Percentiles rank a stretch among this genome's conserved stretches.
Evolutionary conservation across 2,329 filamentous ascomycete genomes (phyloP).

Genomic region (Ustilaginoidea virens): DNA sequence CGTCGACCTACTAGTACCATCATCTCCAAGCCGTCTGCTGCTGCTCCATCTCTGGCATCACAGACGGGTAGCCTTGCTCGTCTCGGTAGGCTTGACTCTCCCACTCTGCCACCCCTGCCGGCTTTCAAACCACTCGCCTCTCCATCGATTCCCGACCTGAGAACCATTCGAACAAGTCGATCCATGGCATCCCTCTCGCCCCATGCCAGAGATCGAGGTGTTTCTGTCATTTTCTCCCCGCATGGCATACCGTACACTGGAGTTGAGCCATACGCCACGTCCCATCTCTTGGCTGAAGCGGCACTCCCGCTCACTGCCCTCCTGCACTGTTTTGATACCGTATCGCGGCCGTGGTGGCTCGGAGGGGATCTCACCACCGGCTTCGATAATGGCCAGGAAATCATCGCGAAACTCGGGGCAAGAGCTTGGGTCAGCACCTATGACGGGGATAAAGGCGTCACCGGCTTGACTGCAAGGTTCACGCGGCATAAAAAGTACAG

Average conservation of each 20-base stretch:
- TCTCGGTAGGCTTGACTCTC: constrained; percentile 1
- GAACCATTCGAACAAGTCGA: constrained; percentile 19
- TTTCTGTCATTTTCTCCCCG: constrained; percentile 50
- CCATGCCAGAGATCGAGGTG: constrained; percentile 23
- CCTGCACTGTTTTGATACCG: constrained; percentile 46
- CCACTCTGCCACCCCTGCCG: constrained; percentile 2
- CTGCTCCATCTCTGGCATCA: constrained; percentile 5
- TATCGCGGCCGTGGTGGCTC: constrained; percentile 44
- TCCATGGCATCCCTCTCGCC: constrained; percentile 20
- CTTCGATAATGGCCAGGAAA: constrained; percentile 38
- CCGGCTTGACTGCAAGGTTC: constrained; percentile 33
- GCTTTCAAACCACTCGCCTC: constrained; percentile 19
- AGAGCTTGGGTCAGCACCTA: constrained; percentile 24
- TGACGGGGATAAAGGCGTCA: constrained; percentile 34
- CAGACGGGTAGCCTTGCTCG: constrained; percentile 4
- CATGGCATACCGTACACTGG: constrained; percentile 42
- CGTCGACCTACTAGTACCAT: constrained; percentile 7
- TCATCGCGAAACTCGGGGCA: constrained; percentile 5
- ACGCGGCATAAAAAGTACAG: constrained; percentile 30
- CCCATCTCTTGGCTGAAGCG: constrained; percentile 38
- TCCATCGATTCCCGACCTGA: constrained; percentile 18
- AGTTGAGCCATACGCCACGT: constrained; percentile 38
- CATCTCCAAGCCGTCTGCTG: no score
- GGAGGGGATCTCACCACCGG: constrained; percentile 43
- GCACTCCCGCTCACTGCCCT: constrained; percentile 48